Conservation (phyloP, 495 filamentous ascomycete species). For the Penicillium egyptiacum region DNA sequence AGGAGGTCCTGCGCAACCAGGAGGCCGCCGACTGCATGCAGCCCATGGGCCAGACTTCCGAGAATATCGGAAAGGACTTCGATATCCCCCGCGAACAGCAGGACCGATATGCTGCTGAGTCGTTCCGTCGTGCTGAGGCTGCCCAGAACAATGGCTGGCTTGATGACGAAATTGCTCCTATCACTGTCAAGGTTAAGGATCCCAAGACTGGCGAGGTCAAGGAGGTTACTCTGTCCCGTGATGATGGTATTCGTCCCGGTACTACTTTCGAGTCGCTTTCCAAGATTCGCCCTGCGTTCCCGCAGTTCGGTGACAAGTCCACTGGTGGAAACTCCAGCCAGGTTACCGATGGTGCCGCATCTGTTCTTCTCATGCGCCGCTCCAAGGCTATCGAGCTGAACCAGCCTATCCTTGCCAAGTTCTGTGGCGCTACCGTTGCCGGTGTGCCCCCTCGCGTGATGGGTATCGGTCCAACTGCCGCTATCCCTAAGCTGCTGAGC, state of each 20-base stretch:
- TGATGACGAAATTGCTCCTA: constrained; percentile 91
- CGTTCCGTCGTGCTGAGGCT: constrained; percentile 78
- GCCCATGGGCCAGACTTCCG: constrained; percentile 96
- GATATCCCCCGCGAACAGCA: constrained; percentile 74
- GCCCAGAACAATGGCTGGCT: constrained; percentile 93
- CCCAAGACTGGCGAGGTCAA: constrained; percentile 75
- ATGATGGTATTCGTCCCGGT: constrained; percentile 87
- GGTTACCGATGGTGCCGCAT: constrained; percentile 93
- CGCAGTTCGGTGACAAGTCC: constrained; percentile 79
- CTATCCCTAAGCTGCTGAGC: constrained; percentile 87
- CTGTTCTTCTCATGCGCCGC: constrained; percentile 90
- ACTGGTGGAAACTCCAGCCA: constrained; percentile 97
- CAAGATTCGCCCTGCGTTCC: constrained; percentile 92
- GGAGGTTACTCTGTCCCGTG: constrained; percentile 73
- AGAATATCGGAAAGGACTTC: constrained; percentile 95
- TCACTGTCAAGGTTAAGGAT: constrained; percentile 77
- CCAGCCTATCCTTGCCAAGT: constrained; percentile 93
- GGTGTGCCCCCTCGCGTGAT: constrained; percentile 91
- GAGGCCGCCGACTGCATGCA: constrained; percentile 85
- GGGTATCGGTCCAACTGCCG: constrained; percentile 93
- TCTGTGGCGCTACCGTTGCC: constrained; percentile 85
- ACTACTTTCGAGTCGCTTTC: constrained; percentile 78
- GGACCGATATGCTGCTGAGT: constrained; percentile 84
- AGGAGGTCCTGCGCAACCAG: constrained; percentile 69
- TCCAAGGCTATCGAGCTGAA: constrained; percentile 82